Evolutionary conservation across 805 yeast species (phyloP).

Genomic region (Monosporozyma unispora): DNA sequence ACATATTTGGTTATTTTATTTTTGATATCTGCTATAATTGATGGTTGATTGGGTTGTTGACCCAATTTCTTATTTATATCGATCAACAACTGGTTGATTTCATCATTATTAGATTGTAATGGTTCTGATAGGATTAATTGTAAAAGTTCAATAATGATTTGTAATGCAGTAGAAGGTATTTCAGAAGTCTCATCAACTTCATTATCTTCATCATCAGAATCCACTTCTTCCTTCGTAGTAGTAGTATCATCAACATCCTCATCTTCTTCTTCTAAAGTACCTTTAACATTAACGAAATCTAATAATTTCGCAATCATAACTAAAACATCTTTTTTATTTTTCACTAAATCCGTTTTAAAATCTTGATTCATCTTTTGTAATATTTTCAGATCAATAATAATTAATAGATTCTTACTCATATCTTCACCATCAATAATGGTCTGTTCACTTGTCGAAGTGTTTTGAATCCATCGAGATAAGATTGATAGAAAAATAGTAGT

Average conservation of each 20-base stretch:
- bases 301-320: conserved; percentile 39
- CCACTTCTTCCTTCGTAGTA: not conserved
- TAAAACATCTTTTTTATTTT: conserved; percentile 46
- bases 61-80: not conserved
- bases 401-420: conserved; percentile 39
- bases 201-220: conserved; percentile 7
- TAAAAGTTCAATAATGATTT: conserved; percentile 32
- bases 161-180: conserved; percentile 9
- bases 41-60: not conserved
- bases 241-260: not conserved
- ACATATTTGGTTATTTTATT: conserved; percentile 7
- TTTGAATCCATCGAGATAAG: conserved; percentile 52
- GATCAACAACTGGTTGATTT: not conserved
- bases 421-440: not conserved
- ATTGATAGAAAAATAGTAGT: conserved; percentile 41
- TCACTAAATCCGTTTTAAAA: conserved; percentile 42
- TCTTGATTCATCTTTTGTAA: conserved; percentile 52
- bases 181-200: conserved; percentile 1
- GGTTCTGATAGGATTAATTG: conserved; percentile 28
- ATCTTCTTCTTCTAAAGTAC: conserved; percentile 22
- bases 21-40: not conserved
- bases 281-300: conserved; percentile 19
- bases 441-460: not conserved
- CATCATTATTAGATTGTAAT: not conserved
- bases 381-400: conserved; percentile 52